Conservation (phyloP, 148 eudicot species). For the Fallopia convolvulus region DNA sequence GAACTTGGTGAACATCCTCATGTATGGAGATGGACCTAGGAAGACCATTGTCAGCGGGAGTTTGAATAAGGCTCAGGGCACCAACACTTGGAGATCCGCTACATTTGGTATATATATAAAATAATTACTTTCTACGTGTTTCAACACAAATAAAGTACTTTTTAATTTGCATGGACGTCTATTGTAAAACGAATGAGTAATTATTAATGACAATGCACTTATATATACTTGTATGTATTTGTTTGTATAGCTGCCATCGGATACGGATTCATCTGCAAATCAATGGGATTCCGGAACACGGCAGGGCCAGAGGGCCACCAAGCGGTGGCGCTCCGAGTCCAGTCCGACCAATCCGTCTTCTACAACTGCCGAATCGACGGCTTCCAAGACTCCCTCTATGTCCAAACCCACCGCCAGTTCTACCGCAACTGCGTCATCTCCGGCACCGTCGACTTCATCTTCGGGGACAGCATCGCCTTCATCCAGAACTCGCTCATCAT, state of each 20-base stretch:
- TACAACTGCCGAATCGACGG: conserved; percentile 54
- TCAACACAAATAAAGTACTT: too few species aligned
- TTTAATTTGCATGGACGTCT: too few species aligned
- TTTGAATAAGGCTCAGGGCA: conserved; percentile 16
- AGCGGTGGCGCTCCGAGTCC: conserved; percentile 60
- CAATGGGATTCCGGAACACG: conserved; percentile 52
- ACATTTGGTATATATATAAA: conserved; percentile 22
- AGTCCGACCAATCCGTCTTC: conserved; percentile 45
- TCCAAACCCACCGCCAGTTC: conserved; percentile 43
- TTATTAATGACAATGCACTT: too few species aligned
- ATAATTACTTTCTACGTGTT: too few species aligned
- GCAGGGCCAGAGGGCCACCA: conserved; percentile 61
- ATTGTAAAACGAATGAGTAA: too few species aligned
- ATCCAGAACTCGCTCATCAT: conserved; percentile 55
- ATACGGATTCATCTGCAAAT: conserved; percentile 41
- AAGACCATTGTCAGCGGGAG: conserved; percentile 48
- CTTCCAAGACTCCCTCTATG: conserved; percentile 46
- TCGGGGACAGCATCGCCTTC: conserved; percentile 35
- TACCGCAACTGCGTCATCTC: conserved; percentile 50
- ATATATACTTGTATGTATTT: background rate
- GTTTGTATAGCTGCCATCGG: conserved; percentile 29
- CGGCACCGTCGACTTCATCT: conserved; percentile 51
- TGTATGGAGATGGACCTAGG: conserved; percentile 79
- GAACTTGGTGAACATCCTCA: conserved; percentile 34
- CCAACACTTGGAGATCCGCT: conserved; percentile 42